A percentile compares a stretch with the other conserved stretches of the same genome.
Conservation (phyloP, 2,329 filamentous ascomycete species). For the Ophiostoma sp. region DNA sequence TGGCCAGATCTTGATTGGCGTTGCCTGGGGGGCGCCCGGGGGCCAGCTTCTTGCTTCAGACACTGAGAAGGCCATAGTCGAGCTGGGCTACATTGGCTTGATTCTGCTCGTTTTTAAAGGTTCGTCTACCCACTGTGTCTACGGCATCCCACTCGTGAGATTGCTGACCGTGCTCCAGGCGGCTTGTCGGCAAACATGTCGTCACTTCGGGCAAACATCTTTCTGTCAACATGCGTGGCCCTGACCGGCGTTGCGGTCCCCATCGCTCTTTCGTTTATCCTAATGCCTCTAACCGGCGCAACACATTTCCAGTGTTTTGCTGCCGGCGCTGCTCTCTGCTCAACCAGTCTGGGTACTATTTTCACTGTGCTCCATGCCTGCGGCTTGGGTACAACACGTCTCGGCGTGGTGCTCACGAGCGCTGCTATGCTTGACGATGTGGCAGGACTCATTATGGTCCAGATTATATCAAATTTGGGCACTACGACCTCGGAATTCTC, state of each 20-base stretch:
- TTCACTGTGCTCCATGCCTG: constrained; percentile 50
- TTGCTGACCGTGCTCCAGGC: constrained; percentile 35
- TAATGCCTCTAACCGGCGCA: constrained; percentile 45
- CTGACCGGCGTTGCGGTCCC: constrained; percentile 59
- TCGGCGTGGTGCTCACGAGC: constrained; percentile 59
- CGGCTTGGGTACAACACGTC: constrained; percentile 39
- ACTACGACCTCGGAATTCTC: constrained; percentile 27
- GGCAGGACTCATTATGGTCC: constrained; percentile 69
- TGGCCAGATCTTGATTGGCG: constrained; percentile 64
- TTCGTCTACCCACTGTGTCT: constrained; percentile 24
- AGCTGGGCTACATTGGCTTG: constrained; percentile 68
- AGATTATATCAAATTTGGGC: constrained; percentile 64
- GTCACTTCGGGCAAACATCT: constrained; percentile 54
- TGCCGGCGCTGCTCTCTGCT: constrained; percentile 66
- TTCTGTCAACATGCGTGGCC: constrained; percentile 57
- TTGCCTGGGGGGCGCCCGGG: constrained; percentile 64
- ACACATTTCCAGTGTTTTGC: constrained; percentile 58
- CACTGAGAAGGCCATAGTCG: constrained; percentile 51
- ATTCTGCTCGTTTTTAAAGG: constrained; percentile 68
- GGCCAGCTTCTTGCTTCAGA: constrained; percentile 51
- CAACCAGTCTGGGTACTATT: constrained; percentile 66
- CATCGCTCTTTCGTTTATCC: constrained; percentile 59
- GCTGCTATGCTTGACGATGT: constrained; percentile 82
- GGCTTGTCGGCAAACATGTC: constrained; percentile 52
- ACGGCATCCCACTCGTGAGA: background rate